Evolutionary conservation across 305 asterid species (phyloP).

Genomic region (Fraxinus latifolia): DNA sequence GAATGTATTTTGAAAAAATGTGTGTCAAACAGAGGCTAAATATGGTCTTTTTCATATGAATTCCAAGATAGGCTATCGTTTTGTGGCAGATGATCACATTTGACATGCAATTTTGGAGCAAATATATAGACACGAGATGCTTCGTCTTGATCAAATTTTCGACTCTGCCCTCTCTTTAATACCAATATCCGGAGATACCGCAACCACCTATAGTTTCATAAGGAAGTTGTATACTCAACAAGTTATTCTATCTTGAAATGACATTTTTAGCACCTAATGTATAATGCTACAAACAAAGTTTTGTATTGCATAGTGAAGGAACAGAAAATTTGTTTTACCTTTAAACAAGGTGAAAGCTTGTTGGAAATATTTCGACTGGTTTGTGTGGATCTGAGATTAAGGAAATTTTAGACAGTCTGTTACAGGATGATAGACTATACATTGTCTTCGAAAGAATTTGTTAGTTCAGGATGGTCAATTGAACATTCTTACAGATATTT

Average conservation of each 20-base stretch:
- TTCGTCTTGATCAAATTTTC: not conserved
- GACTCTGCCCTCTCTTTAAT: not conserved
- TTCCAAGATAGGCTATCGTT: not conserved
- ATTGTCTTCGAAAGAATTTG: too few species aligned
- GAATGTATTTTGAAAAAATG: too few species aligned
- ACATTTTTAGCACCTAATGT: not conserved
- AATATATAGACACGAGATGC: not conserved
- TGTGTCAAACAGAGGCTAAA: too few species aligned
- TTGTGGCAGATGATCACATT: not conserved
- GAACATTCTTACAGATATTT: not conserved
- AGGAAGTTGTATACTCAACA: not conserved
- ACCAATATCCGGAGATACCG: not conserved
- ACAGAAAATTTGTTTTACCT: not conserved
- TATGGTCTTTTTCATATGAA: not conserved
- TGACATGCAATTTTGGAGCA: not conserved
- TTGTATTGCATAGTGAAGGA: not conserved
- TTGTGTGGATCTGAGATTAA: not conserved
- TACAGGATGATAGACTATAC: not conserved
- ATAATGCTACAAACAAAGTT: not conserved
- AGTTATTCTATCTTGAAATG: not conserved
- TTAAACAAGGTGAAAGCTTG: not conserved
- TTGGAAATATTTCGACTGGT: not conserved
- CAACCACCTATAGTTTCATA: not conserved
- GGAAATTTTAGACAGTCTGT: not conserved
- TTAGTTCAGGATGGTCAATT: not conserved